phyloP scores from a whole-genome alignment of 805 yeast species.

The Starmerella powellii region DNA sequence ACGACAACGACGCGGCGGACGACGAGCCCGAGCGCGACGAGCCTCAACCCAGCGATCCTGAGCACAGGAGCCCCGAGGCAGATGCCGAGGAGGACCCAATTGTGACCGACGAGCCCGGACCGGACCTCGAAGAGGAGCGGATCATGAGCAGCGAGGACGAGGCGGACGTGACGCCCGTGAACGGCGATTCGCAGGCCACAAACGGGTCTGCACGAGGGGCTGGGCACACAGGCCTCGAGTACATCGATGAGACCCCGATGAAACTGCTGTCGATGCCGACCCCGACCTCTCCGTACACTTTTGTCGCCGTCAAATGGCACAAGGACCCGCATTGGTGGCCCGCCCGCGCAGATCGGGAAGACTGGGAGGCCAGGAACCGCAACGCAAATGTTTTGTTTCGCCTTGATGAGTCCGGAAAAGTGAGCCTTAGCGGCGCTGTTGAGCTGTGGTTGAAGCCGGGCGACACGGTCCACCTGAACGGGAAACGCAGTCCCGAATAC shows the following conservation, averaged over 20 bases:
- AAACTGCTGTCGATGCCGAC: constrained; percentile 5
- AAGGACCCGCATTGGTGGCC: constrained; percentile 18
- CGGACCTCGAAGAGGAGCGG: background rate
- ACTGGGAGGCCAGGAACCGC: constrained; percentile 2
- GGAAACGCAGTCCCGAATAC: background rate
- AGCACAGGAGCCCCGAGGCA: too few relatives aligned
- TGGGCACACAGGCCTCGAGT: background rate
- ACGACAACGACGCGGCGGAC: background rate
- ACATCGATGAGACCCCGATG: constrained; percentile 18
- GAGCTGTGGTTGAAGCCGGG: constrained; percentile 8
- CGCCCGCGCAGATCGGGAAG: constrained; percentile 4
- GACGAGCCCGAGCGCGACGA: background rate
- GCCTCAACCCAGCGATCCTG: background rate
- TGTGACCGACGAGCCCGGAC: background rate
- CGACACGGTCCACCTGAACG: constrained; percentile 10
- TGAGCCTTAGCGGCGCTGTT: constrained; percentile 4
- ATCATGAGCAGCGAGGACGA: constrained; percentile 1
- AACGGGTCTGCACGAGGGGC: background rate
- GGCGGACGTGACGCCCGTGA: background rate
- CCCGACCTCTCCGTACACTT: constrained; percentile 4
- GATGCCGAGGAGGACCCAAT: background rate
- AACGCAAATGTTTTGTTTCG: constrained; percentile 11
- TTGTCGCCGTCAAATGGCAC: constrained; percentile 6
- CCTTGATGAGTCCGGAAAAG: constrained; percentile 7
- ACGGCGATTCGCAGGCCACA: background rate